Evolutionary conservation across 2,329 filamentous ascomycete genomes (phyloP).

Genomic region (Epichloe festucae): DNA sequence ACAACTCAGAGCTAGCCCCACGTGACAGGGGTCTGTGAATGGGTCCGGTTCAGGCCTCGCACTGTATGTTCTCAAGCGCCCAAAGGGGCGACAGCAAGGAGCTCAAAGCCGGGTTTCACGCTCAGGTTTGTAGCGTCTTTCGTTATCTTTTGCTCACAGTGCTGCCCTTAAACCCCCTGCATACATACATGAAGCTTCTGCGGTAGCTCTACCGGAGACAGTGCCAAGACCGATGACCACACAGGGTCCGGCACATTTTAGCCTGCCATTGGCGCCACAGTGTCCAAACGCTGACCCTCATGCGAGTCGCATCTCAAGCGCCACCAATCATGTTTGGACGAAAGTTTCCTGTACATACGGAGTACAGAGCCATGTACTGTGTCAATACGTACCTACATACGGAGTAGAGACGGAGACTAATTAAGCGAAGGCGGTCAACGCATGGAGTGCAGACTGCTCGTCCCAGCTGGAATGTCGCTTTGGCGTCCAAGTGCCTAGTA

Average conservation of each 20-base stretch:
- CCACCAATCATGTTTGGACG: background rate
- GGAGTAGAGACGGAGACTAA: too few relatives aligned
- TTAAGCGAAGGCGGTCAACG: too few relatives aligned
- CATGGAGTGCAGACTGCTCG: background rate
- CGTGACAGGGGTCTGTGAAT: conserved; percentile 14
- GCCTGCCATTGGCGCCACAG: conserved; percentile 7
- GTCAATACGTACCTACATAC: too few relatives aligned
- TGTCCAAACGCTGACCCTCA: conserved; percentile 1
- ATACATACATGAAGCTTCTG: background rate
- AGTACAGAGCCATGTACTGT: too few relatives aligned
- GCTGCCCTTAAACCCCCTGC: too few relatives aligned
- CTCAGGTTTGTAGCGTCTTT: too few relatives aligned
- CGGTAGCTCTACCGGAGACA: conserved; percentile 2
- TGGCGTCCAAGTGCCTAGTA: too few relatives aligned
- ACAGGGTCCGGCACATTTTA: conserved; percentile 3
- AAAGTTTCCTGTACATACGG: background rate
- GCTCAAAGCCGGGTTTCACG: too few relatives aligned
- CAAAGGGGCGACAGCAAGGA: background rate
- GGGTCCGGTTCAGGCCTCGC: background rate
- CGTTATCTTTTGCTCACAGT: too few relatives aligned
- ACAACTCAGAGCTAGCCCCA: conserved; percentile 12
- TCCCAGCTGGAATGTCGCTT: too few relatives aligned
- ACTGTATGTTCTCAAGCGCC: background rate
- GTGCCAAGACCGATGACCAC: background rate
- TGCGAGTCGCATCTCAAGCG: background rate